Base-by-base conservation (phyloP, 164 flowering plant genomes). In the Paratinospora sagittata region DNA sequence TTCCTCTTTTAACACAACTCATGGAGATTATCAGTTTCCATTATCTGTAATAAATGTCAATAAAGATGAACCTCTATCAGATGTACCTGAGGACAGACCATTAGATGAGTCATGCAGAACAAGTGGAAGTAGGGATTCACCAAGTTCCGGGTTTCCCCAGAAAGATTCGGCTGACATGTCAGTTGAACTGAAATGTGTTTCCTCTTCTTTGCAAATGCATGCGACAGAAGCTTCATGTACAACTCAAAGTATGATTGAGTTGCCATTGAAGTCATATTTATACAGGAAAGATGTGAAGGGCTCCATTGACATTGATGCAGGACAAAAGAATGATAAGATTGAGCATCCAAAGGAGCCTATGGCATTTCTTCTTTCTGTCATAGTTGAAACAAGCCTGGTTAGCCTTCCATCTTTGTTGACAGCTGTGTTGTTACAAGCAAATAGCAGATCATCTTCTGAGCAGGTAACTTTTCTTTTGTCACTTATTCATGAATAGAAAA, bases 361-460 rank as follows among this genome's bases (percentile, higher is more conserved):
- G 4, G 73, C 80, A 23, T 88, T 78, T 82, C 89, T 93, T 81
- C 88, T 93, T 77, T 86, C 98, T 63, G 90, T 86, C 45, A 80
- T 93, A 70, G 82, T 88, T 66, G 98, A 93, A 79, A 93, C 92
- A 60, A 97, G 98, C 63, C 76, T 93, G 41, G 93, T 91, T 72
- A 83, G 93, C 74, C 94, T 93, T 77, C 94, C 87, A 68, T 93
- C 98, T 37, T 73, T 93, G 72, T 84, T 93, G 78, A 91, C 98
- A 68, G 90, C 96, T 74, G 98, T 91, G 70, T 78, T 93, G 36
- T 76, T 93, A 79, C 98, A 93, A 84, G 96, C 96, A 41, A 91
- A 88, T 81, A 93, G 77, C 72, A 84, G 85, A 73, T 73, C 80
- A 70, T 86, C 96, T 70, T 83, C 93, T 65, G 98, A 93, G 62